Evolutionary conservation across 75 land plant genomes (phyloP).

Genomic region (Adiantum capillusveneris): DNA sequence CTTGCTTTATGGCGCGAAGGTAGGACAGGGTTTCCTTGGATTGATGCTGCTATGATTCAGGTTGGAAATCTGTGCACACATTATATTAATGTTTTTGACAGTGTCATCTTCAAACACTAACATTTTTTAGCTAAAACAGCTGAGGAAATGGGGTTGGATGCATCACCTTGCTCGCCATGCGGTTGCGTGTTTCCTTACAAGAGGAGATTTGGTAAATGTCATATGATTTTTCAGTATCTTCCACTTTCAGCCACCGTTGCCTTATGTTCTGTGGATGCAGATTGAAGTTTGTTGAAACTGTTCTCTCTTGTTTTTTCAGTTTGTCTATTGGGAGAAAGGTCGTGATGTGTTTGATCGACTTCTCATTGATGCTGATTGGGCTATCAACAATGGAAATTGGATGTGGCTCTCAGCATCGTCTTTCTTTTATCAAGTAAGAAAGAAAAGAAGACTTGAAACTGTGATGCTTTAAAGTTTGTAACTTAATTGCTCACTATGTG

Average conservation of each 20-base stretch:
- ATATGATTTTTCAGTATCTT: too few species aligned
- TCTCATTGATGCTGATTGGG: constrained; percentile 88
- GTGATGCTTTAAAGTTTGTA: too few species aligned
- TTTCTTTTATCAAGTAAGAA: constrained; percentile 71
- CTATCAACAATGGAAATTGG: constrained; percentile 94
- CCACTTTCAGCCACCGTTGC: too few species aligned
- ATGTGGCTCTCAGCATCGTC: constrained; percentile 94
- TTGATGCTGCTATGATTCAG: constrained; percentile 95
- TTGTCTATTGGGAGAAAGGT: constrained; percentile 93
- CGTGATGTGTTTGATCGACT: constrained; percentile 96
- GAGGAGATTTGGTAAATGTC: constrained; percentile 94
- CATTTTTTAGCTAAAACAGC: constrained; percentile 27
- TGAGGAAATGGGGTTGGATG: constrained; percentile 92
- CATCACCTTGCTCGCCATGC: constrained; percentile 94
- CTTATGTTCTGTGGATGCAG: too few species aligned
- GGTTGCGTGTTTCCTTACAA: constrained; percentile 88
- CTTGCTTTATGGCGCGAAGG: constrained; percentile 83
- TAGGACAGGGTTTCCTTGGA: constrained; percentile 90
- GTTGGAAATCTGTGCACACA: constrained; percentile 17
- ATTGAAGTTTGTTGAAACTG: too few species aligned
- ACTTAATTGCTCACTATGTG: too few species aligned
- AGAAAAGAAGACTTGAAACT: too few species aligned
- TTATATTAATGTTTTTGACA: neutral
- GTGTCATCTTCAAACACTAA: neutral
- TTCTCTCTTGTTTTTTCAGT: constrained; percentile 30